A percentile compares a stretch with the other conserved stretches of the same genome.
Evolutionary conservation across 768 basidiomycete species (phyloP).

Genomic region (Leccinum uliginosum): DNA sequence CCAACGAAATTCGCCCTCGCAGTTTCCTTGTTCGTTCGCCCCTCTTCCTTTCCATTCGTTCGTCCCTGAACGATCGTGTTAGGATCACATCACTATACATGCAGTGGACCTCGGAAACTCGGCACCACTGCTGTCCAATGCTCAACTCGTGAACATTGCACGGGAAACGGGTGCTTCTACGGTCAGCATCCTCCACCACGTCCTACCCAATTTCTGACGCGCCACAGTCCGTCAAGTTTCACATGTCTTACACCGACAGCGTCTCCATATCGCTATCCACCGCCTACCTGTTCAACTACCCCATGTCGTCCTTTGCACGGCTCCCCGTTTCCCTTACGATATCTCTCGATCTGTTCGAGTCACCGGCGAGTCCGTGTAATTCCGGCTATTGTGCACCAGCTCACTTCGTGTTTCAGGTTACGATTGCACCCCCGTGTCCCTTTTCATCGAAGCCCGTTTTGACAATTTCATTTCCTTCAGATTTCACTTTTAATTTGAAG

Average conservation of each 20-base stretch:
- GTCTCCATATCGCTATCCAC: slow-evolving; percentile 80
- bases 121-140: slow-evolving; percentile 75
- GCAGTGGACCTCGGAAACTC: slow-evolving; percentile 78
- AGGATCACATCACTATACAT: slow-evolving; percentile 87
- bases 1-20: slow-evolving; percentile 70
- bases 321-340: slow-evolving; percentile 80
- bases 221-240: slow-evolving; percentile 72
- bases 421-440: slow-evolving; percentile 56
- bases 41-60: not conserved
- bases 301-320: slow-evolving; percentile 74
- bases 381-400: not conserved
- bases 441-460: slow-evolving; percentile 54
- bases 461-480: slow-evolving; percentile 72
- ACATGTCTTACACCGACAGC: slow-evolving; percentile 79
- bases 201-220: slow-evolving; percentile 13
- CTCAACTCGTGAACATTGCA: slow-evolving; percentile 39
- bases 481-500: slow-evolving; percentile 81
- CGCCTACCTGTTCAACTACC: slow-evolving; percentile 83
- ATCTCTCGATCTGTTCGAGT: slow-evolving; percentile 69
- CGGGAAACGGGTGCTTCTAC: slow-evolving; percentile 19
- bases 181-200: slow-evolving; percentile 23
- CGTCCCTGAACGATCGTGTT: slow-evolving; percentile 2
- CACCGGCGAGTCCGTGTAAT: slow-evolving; percentile 43
- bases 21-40: slow-evolving; percentile 55
- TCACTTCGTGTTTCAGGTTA: slow-evolving; percentile 41